These are phyloP conservation scores for Mortierella sp. DNA, from an alignment of 371 early-diverging fungal genomes.

Conservation along the genomic window DNA sequence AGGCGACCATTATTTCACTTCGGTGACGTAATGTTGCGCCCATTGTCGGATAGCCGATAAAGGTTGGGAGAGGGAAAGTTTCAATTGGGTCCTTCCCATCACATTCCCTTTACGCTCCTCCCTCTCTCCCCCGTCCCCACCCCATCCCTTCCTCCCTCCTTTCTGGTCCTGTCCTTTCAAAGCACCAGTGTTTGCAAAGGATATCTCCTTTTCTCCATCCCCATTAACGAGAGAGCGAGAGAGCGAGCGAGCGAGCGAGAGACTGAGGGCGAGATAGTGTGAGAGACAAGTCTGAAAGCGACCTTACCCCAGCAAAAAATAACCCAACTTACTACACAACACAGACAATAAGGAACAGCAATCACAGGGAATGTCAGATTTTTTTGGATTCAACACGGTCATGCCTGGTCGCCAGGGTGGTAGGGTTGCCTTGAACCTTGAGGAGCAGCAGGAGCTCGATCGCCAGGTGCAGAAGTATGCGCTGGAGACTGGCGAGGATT, in stretches of 20 bases:
- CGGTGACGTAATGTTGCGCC: no score
- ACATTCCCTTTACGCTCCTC: neutral
- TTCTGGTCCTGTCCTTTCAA: neutral
- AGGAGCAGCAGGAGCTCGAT: constrained; percentile 60
- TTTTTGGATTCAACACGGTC: constrained; percentile 68
- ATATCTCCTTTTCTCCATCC: neutral
- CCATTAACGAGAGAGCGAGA: constrained; percentile 1
- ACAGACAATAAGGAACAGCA: neutral
- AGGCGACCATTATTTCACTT: no score
- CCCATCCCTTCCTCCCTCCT: neutral
- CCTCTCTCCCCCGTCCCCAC: constrained; percentile 5
- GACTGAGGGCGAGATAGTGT: neutral
- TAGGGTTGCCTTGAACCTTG: constrained; percentile 53
- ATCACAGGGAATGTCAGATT: constrained; percentile 39
- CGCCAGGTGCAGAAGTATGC: constrained; percentile 62
- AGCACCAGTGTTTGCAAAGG: neutral
- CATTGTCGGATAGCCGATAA: no score
- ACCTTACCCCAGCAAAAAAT: neutral
- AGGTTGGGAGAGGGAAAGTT: neutral
- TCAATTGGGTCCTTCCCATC: neutral
- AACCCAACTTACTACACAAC: neutral
- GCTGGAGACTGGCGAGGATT: constrained; percentile 55
- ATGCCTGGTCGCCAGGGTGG: constrained; percentile 66
- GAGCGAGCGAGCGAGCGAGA: no score
- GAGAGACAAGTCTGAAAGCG: neutral